phyloP scores from a whole-genome alignment of 768 basidiomycete species.

The Candolleomyces efflorescens region DNA sequence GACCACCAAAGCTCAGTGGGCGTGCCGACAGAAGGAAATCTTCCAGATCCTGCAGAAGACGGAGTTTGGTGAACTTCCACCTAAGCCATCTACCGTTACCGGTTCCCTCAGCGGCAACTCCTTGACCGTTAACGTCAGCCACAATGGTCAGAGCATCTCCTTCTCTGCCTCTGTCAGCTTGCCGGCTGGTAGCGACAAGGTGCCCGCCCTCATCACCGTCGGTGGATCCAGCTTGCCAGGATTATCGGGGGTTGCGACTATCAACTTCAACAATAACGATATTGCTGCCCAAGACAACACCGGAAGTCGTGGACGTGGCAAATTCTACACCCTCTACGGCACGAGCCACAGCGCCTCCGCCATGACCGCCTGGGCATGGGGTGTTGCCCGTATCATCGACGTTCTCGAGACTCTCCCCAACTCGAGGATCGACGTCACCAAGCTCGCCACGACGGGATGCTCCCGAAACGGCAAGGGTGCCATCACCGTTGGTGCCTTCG shows the following conservation, averaged over 20 bases:
- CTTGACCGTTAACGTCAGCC: constrained; percentile 45
- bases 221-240: constrained; percentile 40
- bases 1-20: constrained; percentile 42
- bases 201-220: constrained; percentile 50
- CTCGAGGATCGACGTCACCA: constrained; percentile 42
- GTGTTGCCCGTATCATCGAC: constrained; percentile 55
- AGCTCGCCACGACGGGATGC: constrained; percentile 55
- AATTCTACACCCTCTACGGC: constrained; percentile 57
- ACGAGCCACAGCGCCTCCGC: constrained; percentile 40
- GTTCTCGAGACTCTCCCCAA: constrained; percentile 46
- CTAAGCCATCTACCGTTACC: constrained; percentile 41
- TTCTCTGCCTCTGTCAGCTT: constrained; percentile 44
- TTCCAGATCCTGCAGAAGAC: constrained; percentile 45
- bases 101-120: constrained; percentile 39
- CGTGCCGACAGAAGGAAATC: constrained; percentile 48
- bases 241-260: constrained; percentile 35
- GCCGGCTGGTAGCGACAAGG: constrained; percentile 41
- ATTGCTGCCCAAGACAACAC: constrained; percentile 46
- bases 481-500: constrained; percentile 54
- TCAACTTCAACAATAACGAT: constrained; percentile 50
- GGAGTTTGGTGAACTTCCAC: constrained; percentile 49
- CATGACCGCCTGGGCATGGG: constrained; percentile 64
- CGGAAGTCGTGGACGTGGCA: constrained; percentile 47
- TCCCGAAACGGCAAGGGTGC: constrained; percentile 62
- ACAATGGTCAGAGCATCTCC: constrained; percentile 43